A percentile compares a stretch with the other conserved stretches of the same genome.
These are phyloP conservation scores for Leishmania braziliensis DNA, from an alignment of 208 protist genomes.

Conservation along the genomic window DNA sequence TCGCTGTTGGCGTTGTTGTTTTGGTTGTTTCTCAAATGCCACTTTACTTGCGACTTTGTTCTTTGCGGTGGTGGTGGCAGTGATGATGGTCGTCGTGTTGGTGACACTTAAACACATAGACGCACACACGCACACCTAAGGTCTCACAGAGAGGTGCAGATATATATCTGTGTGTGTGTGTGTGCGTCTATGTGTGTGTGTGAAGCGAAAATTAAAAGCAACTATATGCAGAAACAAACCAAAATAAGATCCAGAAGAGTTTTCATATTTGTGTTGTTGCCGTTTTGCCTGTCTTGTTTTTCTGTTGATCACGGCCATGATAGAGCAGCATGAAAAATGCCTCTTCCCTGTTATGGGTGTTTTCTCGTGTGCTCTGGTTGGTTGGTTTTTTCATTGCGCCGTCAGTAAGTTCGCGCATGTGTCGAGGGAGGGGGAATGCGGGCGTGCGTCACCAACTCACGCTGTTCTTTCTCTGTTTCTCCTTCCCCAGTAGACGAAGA, in stretches of 20 bases:
- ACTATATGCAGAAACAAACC: too few relatives aligned
- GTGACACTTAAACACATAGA: not conserved
- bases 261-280: not conserved
- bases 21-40: not conserved
- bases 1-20: not conserved
- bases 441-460: not conserved
- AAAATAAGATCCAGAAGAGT: too few relatives aligned
- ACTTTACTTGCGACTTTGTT: not conserved
- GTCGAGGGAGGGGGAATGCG: not conserved
- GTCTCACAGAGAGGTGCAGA: not conserved
- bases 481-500: not conserved
- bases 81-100: not conserved
- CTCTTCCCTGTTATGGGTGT: not conserved
- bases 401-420: not conserved
- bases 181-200: not conserved
- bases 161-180: not conserved
- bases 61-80: not conserved
- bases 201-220: too few relatives aligned
- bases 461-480: not conserved
- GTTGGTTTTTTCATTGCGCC: not conserved
- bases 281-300: not conserved
- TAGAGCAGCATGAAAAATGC: not conserved
- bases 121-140: not conserved
- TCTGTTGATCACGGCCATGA: not conserved
- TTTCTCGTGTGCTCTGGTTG: conserved; percentile 1